phyloP scores from a whole-genome alignment of 2,329 filamentous ascomycete genomes.

The Penicillium sp. region DNA sequence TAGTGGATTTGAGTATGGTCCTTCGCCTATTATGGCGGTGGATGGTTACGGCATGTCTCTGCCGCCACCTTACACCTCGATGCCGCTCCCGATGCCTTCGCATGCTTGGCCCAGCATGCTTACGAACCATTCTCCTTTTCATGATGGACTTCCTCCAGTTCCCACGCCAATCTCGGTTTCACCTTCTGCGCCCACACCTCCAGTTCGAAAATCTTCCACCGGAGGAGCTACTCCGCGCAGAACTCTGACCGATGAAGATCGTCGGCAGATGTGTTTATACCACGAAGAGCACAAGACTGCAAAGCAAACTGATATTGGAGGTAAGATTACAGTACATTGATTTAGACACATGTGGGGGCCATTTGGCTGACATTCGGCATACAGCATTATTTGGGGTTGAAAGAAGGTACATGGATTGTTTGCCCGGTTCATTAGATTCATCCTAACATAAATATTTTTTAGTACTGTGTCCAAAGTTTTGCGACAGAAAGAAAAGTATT shows the following conservation, averaged over 20 bases:
- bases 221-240: constrained; percentile 68
- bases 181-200: constrained; percentile 47
- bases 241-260: constrained; percentile 88
- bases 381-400: constrained; percentile 92
- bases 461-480: constrained; percentile 99
- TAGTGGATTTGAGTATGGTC: constrained; percentile 61
- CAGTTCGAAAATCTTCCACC: constrained; percentile 42
- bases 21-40: constrained; percentile 63
- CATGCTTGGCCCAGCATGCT: constrained; percentile 79
- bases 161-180: constrained; percentile 55
- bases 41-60: constrained; percentile 59
- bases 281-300: constrained; percentile 85
- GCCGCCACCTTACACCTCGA: constrained; percentile 57
- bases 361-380: constrained; percentile 20
- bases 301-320: constrained; percentile 95
- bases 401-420: constrained; percentile 69
- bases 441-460: constrained; percentile 18
- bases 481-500: constrained; percentile 90
- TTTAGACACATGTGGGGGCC: neutral
- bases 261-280: constrained; percentile 90
- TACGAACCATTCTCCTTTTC: constrained; percentile 68
- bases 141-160: constrained; percentile 61
- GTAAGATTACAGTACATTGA: constrained; percentile 47
- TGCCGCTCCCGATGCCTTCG: constrained; percentile 71
- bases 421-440: neutral